Percentiles rank a stretch among this genome's conserved stretches.
These are phyloP conservation scores for Terfezia boudieri DNA, from an alignment of 495 filamentous ascomycete genomes.

Conservation along the genomic window DNA sequence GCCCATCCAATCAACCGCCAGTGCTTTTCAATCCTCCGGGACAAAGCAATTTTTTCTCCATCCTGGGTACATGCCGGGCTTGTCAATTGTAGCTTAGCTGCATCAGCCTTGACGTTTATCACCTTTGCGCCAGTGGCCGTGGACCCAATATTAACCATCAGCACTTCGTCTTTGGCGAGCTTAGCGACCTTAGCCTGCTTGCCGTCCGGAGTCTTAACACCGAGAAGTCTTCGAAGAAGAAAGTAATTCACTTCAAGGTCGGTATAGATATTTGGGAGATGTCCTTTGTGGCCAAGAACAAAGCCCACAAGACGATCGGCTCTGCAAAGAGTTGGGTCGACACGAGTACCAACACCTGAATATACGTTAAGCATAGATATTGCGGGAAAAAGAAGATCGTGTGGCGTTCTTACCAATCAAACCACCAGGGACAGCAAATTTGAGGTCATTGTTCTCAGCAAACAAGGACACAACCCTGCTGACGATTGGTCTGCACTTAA, in stretches of 20 bases:
- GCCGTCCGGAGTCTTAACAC: conserved; percentile 92
- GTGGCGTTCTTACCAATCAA: conserved; percentile 36
- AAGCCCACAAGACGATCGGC: conserved; percentile 97
- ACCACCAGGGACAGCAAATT: conserved; percentile 91
- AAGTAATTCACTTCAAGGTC: conserved; percentile 99
- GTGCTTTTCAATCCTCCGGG: conserved; percentile 93
- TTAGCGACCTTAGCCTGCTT: conserved; percentile 99
- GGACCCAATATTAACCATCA: conserved; percentile 98
- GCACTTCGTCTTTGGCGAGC: conserved; percentile 88
- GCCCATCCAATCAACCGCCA: conserved; percentile 98
- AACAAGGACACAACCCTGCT: conserved; percentile 84
- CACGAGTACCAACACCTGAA: conserved; percentile 71
- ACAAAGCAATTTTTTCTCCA: conserved; percentile 92
- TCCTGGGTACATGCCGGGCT: conserved; percentile 81
- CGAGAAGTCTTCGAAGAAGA: conserved; percentile 72
- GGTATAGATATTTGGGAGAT: conserved; percentile 80
- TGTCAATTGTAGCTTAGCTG: conserved; percentile 71
- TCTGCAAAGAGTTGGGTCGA: conserved; percentile 92
- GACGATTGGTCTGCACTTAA: conserved; percentile 92
- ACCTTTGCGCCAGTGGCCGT: conserved; percentile 93
- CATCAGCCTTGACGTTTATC: conserved; percentile 86
- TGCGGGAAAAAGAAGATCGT: background rate
- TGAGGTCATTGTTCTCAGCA: conserved; percentile 92
- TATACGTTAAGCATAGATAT: conserved; percentile 5
- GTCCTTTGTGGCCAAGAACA: conserved; percentile 83